These are phyloP conservation scores for Kwoniella pini DNA, from an alignment of 768 basidiomycete species.

Conservation along the genomic window DNA sequence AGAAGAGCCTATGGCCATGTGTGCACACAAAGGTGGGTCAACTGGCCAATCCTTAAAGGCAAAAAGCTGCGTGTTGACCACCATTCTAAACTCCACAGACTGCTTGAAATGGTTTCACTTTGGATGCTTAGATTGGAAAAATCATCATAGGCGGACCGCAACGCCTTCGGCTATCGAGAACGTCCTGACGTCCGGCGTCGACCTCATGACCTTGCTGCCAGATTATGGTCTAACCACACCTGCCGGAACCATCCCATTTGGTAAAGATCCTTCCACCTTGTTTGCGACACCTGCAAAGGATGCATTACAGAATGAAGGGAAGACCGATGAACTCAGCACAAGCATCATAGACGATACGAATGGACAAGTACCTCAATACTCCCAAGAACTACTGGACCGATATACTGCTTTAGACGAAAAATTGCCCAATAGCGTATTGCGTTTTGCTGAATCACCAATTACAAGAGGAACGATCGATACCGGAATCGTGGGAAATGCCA, in stretches of 20 bases:
- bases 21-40: conserved; percentile 12
- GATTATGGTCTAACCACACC: conserved; percentile 1
- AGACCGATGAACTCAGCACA: no score
- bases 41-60: no score
- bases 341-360: neutral
- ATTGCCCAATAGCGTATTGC: conserved; percentile 2
- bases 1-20: conserved; percentile 20
- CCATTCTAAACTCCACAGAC: conserved; percentile 16
- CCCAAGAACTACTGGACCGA: neutral
- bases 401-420: neutral
- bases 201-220: conserved; percentile 7
- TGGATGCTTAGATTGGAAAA: conserved; percentile 20
- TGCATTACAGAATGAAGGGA: no score
- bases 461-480: conserved; percentile 14
- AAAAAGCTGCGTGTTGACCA: no score
- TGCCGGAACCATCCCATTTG: neutral
- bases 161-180: neutral
- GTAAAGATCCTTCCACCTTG: neutral
- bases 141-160: neutral
- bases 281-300: neutral
- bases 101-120: conserved; percentile 36
- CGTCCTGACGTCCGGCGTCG: conserved; percentile 13
- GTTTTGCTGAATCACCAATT: conserved; percentile 20
- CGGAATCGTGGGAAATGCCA: conserved; percentile 29
- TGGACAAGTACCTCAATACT: neutral